Evolutionary conservation across 1,139 yeast genomes (phyloP).

Genomic region (Pichia sp.): DNA sequence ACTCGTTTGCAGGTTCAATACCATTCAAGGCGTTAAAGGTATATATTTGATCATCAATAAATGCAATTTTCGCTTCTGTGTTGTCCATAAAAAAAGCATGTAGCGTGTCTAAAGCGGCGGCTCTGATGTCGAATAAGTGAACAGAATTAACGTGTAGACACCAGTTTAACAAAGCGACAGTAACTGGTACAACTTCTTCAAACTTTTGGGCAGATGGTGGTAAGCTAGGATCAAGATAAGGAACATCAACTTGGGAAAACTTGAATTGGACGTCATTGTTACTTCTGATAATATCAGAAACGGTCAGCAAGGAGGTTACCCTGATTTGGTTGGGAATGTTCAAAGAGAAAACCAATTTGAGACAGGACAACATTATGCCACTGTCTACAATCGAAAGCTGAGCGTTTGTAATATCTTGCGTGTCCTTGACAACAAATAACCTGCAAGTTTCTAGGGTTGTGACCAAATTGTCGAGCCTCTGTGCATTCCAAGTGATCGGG

Average conservation of each 20-base stretch:
- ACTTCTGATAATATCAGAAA: slow-evolving; percentile 70
- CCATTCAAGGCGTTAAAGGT: slow-evolving; percentile 28
- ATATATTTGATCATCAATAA: slow-evolving; percentile 55
- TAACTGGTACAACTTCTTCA: slow-evolving; percentile 54
- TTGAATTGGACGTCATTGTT: slow-evolving; percentile 62
- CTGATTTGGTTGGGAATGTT: slow-evolving; percentile 61
- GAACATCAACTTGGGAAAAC: slow-evolving; percentile 83
- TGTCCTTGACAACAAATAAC: slow-evolving; percentile 71
- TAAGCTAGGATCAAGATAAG: slow-evolving; percentile 80
- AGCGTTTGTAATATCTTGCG: slow-evolving; percentile 56
- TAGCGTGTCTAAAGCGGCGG: slow-evolving; percentile 63
- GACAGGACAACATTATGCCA: slow-evolving; percentile 61
- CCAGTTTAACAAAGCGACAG: slow-evolving; percentile 79
- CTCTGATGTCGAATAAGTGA: slow-evolving; percentile 76
- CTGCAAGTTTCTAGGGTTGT: slow-evolving; percentile 70
- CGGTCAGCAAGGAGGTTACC: slow-evolving; percentile 62
- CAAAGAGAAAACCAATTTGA: slow-evolving; percentile 67
- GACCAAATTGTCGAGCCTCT: slow-evolving; percentile 60
- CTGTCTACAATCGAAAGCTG: slow-evolving; percentile 61
- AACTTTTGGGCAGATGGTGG: slow-evolving; percentile 37
- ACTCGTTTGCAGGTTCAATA: slow-evolving; percentile 14
- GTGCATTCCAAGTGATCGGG: slow-evolving; percentile 65
- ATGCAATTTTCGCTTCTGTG: slow-evolving; percentile 49
- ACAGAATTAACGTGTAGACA: slow-evolving; percentile 72
- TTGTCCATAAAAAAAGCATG: slow-evolving; percentile 69